Conservation (phyloP, 768 basidiomycete species). For the Dacryopinax spathularia region DNA sequence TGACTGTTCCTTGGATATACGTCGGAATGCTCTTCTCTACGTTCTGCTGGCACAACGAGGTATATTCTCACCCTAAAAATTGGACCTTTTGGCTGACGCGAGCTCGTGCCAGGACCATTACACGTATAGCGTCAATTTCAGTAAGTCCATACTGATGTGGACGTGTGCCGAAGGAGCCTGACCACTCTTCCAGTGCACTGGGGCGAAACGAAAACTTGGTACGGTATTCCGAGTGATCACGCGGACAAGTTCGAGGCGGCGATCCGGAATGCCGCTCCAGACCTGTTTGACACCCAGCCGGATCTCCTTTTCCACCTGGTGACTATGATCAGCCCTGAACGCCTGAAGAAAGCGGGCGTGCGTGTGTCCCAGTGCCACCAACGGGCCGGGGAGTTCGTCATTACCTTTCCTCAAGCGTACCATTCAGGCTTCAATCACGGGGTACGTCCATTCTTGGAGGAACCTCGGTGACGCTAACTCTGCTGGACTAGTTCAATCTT, state of each 20-base stretch:
- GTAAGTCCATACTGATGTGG: constrained; percentile 34
- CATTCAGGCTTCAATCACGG: constrained; percentile 98
- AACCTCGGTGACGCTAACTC: constrained; percentile 6
- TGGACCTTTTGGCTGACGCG: not conserved
- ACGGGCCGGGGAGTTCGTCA: constrained; percentile 90
- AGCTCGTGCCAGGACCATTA: constrained; percentile 65
- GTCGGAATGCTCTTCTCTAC: constrained; percentile 98
- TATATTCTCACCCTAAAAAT: constrained; percentile 20
- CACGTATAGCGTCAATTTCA: constrained; percentile 89
- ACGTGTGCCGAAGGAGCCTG: constrained; percentile 3
- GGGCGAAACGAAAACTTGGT: constrained; percentile 99
- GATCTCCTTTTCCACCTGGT: constrained; percentile 94
- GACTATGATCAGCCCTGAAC: constrained; percentile 89
- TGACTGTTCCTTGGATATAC: constrained; percentile 99
- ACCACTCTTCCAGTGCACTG: constrained; percentile 63
- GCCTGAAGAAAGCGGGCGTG: constrained; percentile 75
- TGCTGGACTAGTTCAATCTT: constrained; percentile 66
- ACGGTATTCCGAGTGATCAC: constrained; percentile 90
- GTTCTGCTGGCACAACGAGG: constrained; percentile 99
- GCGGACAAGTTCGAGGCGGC: constrained; percentile 94
- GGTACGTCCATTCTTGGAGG: constrained; percentile 35
- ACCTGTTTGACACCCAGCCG: constrained; percentile 94
- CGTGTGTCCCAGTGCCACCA: constrained; percentile 91
- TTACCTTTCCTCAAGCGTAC: constrained; percentile 95
- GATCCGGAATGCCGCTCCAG: constrained; percentile 87